A percentile compares a stretch with the other conserved stretches of the same genome.
Evolutionary conservation across 2,329 filamentous ascomycete species (phyloP).

Genomic region (Diaporthe sp.): DNA sequence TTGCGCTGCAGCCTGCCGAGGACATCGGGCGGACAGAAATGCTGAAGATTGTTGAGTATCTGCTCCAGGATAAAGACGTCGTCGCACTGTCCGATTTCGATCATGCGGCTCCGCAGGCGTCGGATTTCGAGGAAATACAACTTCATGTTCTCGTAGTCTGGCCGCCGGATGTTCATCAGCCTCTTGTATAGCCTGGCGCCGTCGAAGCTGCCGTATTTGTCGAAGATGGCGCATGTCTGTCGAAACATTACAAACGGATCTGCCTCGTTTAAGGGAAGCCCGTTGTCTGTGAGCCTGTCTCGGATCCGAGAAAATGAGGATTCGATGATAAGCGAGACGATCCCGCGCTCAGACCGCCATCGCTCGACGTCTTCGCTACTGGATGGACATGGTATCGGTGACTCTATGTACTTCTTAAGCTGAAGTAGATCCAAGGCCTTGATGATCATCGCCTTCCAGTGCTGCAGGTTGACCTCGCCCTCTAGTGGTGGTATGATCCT

Average conservation of each 20-base stretch:
- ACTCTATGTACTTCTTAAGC: slow-evolving; percentile 10
- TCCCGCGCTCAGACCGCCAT: neutral
- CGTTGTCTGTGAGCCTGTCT: neutral
- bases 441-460: slow-evolving; percentile 21
- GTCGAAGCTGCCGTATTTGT: slow-evolving; percentile 1
- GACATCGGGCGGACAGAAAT: neutral
- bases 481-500: neutral
- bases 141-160: slow-evolving; percentile 2
- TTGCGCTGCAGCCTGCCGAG: slow-evolving; percentile 1
- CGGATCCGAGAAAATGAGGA: neutral
- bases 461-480: slow-evolving; percentile 9
- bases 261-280: neutral
- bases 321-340: neutral
- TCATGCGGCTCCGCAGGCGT: slow-evolving; percentile 3
- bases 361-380: neutral
- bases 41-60: neutral
- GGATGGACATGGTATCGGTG: neutral
- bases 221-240: neutral
- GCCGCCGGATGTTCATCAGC: neutral
- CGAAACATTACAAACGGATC: neutral
- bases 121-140: neutral
- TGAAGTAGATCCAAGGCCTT: slow-evolving; percentile 2
- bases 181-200: neutral
- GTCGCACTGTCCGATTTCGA: slow-evolving; percentile 17
- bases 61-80: slow-evolving; percentile 16